Evolutionary conservation across 2,329 filamentous ascomycete genomes (phyloP).

Genomic region (Pestalotiopsis sp.): DNA sequence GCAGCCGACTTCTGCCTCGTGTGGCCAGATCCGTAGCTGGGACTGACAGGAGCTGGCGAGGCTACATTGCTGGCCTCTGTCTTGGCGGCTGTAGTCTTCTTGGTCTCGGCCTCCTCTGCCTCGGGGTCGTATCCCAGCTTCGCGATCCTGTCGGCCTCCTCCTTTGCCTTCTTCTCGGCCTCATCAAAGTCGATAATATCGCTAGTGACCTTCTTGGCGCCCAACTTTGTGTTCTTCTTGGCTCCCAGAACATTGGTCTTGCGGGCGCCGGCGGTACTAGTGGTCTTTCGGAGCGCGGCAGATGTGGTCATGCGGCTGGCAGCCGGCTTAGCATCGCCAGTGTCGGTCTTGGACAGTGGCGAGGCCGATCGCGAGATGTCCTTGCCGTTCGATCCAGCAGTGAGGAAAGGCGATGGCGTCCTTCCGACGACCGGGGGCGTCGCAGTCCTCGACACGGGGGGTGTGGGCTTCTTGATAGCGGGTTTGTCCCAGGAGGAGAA

Average conservation of each 20-base stretch:
- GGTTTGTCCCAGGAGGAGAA: constrained; percentile 99
- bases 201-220: constrained; percentile 83
- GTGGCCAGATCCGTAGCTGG: constrained; percentile 66
- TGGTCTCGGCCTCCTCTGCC: constrained; percentile 63
- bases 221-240: constrained; percentile 81
- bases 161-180: constrained; percentile 94
- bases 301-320: constrained; percentile 76
- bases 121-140: constrained; percentile 95
- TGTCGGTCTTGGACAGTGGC: constrained; percentile 68
- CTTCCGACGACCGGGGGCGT: constrained; percentile 82
- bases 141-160: constrained; percentile 93
- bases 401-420: constrained; percentile 88
- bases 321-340: constrained; percentile 57
- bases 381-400: constrained; percentile 71
- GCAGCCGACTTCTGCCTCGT: constrained; percentile 64
- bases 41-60: constrained; percentile 74
- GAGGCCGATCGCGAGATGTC: constrained; percentile 77
- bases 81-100: constrained; percentile 36
- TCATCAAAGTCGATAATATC: constrained; percentile 94
- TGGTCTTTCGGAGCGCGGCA: constrained; percentile 77
- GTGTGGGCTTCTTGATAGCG: constrained; percentile 92
- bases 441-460: constrained; percentile 84
- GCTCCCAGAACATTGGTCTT: constrained; percentile 84
- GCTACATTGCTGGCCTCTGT: constrained; percentile 62
- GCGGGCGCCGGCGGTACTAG: constrained; percentile 60